Conservation (phyloP, 208 protist genomes). For the Acanthamoeba sp. region DNA sequence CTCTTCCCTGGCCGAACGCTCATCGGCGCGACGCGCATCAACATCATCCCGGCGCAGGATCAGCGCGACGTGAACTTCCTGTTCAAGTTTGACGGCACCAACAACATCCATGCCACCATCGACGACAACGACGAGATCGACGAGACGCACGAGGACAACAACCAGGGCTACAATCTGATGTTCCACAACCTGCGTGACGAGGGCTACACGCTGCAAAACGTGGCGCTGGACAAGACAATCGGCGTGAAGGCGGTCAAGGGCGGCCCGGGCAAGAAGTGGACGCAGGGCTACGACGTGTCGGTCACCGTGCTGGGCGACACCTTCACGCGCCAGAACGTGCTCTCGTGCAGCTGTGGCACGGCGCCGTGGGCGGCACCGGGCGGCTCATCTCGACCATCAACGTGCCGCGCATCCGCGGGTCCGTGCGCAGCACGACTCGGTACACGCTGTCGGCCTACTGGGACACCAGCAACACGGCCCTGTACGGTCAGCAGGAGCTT, state of each 20-base stretch:
- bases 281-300: not conserved
- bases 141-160: constrained; percentile 33
- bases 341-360: constrained; percentile 42
- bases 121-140: not conserved
- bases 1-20: not conserved
- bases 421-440: not conserved
- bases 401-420: not conserved
- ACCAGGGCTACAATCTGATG: not conserved
- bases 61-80: not conserved
- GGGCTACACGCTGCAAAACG: not conserved
- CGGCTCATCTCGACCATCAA: constrained; percentile 20
- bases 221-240: too few relatives aligned
- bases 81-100: not conserved
- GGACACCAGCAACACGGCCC: not conserved
- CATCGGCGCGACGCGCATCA: too few relatives aligned
- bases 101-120: not conserved
- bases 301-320: constrained; percentile 4
- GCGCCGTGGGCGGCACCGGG: not conserved
- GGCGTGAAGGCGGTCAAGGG: too few relatives aligned
- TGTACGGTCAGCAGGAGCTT: constrained; percentile 7
- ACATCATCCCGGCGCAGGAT: not conserved
- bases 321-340: constrained; percentile 37
- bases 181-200: not conserved
- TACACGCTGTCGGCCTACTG: constrained; percentile 14
- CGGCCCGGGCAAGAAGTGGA: too few relatives aligned